Evolutionary conservation across 2,329 filamentous ascomycete genomes (phyloP).

Genomic region (Colletotrichum gigasporum): DNA sequence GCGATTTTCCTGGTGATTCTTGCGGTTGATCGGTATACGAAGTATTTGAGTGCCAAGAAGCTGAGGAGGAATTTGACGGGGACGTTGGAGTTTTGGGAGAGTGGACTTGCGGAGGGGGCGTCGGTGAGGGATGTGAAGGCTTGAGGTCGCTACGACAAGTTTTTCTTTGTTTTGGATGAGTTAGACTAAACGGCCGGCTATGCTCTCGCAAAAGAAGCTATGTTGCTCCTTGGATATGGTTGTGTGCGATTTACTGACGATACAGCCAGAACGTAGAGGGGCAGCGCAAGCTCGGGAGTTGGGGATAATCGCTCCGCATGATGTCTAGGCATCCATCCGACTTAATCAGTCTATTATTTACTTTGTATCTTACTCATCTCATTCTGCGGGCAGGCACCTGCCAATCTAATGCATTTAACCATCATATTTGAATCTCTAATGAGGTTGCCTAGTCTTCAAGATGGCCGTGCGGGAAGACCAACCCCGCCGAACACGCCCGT

Average conservation of each 20-base stretch:
- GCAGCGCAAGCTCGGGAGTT: too few species aligned
- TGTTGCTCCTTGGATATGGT: too few species aligned
- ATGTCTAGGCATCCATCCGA: too few species aligned
- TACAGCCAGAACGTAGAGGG: too few species aligned
- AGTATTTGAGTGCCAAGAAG: slow-evolving; percentile 22
- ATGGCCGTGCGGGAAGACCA: background rate
- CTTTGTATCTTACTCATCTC: background rate
- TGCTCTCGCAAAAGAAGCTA: too few species aligned
- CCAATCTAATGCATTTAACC: background rate
- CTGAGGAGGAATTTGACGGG: slow-evolving; percentile 22
- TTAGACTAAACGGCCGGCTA: too few species aligned
- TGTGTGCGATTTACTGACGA: too few species aligned
- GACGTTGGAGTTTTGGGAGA: slow-evolving; percentile 9
- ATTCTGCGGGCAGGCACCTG: background rate
- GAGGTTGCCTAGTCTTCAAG: background rate
- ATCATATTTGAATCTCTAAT: background rate
- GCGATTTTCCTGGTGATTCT: slow-evolving; percentile 11
- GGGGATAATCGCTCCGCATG: too few species aligned
- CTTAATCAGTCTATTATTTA: too few species aligned
- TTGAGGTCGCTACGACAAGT: background rate
- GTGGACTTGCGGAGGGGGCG: background rate
- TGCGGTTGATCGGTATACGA: slow-evolving; percentile 21
- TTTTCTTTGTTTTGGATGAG: background rate
- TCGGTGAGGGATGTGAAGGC: background rate
- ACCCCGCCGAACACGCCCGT: background rate